Conservation (phyloP, 2,329 filamentous ascomycete genomes). For the Neonectria sp. region DNA sequence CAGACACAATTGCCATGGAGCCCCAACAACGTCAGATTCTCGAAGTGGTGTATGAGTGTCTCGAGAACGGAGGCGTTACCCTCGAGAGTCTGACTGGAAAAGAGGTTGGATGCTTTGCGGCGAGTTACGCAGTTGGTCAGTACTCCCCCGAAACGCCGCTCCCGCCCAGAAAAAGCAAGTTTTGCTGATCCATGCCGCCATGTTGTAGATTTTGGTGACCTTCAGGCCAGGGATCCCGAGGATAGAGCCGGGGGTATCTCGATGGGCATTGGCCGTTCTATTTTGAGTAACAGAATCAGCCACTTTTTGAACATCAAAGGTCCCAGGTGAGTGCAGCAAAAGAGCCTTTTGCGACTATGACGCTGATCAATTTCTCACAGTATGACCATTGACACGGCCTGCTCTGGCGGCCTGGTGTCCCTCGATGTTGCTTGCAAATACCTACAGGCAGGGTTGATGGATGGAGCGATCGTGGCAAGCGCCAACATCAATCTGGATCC, state of each 20-base stretch:
- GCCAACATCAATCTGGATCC: slow-evolving; percentile 61
- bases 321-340: slow-evolving; percentile 47
- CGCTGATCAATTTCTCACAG: slow-evolving; percentile 28
- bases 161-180: slow-evolving; percentile 22
- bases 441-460: slow-evolving; percentile 27
- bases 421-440: slow-evolving; percentile 58
- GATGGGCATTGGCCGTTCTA: slow-evolving; percentile 57
- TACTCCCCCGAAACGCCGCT: slow-evolving; percentile 4
- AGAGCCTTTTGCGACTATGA: background rate
- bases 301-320: slow-evolving; percentile 64
- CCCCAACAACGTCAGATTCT: slow-evolving; percentile 59
- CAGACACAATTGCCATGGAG: slow-evolving; percentile 54
- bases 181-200: slow-evolving; percentile 12
- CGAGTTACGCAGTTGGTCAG: slow-evolving; percentile 56
- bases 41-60: slow-evolving; percentile 58
- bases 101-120: slow-evolving; percentile 57
- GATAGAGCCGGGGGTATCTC: slow-evolving; percentile 58
- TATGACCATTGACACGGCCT: slow-evolving; percentile 68
- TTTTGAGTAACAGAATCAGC: slow-evolving; percentile 63
- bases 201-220: slow-evolving; percentile 55
- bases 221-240: slow-evolving; percentile 56
- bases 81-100: slow-evolving; percentile 49
- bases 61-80: slow-evolving; percentile 57
- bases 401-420: slow-evolving; percentile 62
- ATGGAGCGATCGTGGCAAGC: slow-evolving; percentile 55